Base-by-base conservation (phyloP, 805 yeast species). In the Yarrowia yakushimensis region DNA sequence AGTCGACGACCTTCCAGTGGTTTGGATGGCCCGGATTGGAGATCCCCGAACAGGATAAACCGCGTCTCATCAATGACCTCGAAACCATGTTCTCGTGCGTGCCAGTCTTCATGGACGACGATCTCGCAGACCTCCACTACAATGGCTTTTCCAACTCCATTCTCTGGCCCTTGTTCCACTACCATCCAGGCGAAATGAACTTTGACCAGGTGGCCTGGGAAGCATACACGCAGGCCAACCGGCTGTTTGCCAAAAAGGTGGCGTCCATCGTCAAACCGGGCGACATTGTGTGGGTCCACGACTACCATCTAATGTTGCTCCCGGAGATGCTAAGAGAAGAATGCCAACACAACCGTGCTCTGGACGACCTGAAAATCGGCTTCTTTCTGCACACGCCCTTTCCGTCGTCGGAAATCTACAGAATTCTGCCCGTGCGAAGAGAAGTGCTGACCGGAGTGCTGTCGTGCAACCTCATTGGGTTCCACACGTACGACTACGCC, bases 401-500 rank as follows among this genome's bases (percentile, higher is more conserved):
- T 82, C 99, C 99, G 13, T 88, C 97, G 11, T 86, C 96, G 63
- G 99, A 94, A 72, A 93, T 94, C 65, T 94, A 94, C 77, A 81
- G 99, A 72, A 92, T 96, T 63, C 78, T 94, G 69, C 99, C 99
- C 0, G 99, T 96, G 15, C 82, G 99, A 75, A 85, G 86, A 68
- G 98, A 96, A 73, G 90, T 94, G 59, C 77, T 94, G 68, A 83
- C 82, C 65, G 99, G 99, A 63, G 96, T 94, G 2, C 78, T 94
- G 71, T 87, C 94, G 69, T 93, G 98, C 76, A 96, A 94, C 72
- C 80, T 96, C 69, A 85, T 94, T 70, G 99, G 99, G 0, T 94
- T 94, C 81, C 99, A 94, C 74, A 94, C 99, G n/a, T 96, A 94
- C 74, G 99, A 94, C 74, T 94, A 94, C 71, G 98, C 97, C 12